Evolutionary conservation across 768 basidiomycete species (phyloP), one percentile per base, ranked within the genome.

Genomic region (Rubroboletus pulcherrimus): DNA sequence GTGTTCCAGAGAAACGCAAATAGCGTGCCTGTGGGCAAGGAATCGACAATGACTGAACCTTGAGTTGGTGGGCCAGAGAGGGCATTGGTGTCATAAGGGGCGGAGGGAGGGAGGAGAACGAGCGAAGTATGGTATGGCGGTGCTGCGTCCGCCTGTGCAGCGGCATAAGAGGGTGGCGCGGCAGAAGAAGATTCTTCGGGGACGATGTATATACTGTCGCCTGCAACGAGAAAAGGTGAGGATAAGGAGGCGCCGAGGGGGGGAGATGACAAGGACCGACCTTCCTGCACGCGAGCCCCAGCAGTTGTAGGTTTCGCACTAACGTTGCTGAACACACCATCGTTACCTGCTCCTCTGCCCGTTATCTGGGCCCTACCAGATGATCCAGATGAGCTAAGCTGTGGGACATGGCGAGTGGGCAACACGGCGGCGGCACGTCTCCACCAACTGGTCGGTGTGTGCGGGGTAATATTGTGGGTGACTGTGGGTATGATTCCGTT

Each of bases 41-140:
- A 85, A 62, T 98, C 96, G 66, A 98, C 86, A 63, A 96, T 83
- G 74, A 97, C 85, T 63, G 94, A 87, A 37, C 93, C 87, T 43
- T 69, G 70, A 6, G 62, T 56, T 48, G 58, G 59, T 26, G 63
- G 31, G 34, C 66, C 61, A 30, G 82, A 69, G 15, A 85, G 75
- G 15, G 83, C 71, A 59, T 82, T 85, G 35, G 65, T 26, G 19
- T 68, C 60, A 15, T 62, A 67, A 17, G 59, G 35, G 11, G 53
- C 41, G 10, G 61, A 58, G 4, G 71, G 61, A 9, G 95, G 93
- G 7, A 95, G 86, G 68, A 98, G 91, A n/a, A 98, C 84, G 3
- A 93, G 95, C 2, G 93, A 97, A 62, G 98, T 96, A 85, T 93
- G 98, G 73, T 99, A 99, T 1, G 94, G 91, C 5, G 97, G 97